phyloP scores from a whole-genome alignment of 306 rosid genomes.

The Vachellia collinsii region DNA sequence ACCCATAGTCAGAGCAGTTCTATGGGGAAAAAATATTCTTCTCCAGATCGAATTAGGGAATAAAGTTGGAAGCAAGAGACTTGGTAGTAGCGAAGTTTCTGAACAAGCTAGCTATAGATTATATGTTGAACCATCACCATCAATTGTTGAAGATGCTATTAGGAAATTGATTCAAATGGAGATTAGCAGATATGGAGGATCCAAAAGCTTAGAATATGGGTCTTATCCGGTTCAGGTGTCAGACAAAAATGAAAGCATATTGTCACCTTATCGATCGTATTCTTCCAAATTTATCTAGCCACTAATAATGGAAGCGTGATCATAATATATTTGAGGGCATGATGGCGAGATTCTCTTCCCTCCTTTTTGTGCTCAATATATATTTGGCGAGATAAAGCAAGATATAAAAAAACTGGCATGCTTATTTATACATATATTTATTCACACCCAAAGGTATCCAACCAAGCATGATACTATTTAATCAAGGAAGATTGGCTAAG shows the following conservation, averaged over 20 bases:
- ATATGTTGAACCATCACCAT: not conserved
- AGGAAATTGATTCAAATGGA: not conserved
- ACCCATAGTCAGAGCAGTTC: conserved; percentile 9
- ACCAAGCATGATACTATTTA: not conserved
- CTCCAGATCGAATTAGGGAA: not conserved
- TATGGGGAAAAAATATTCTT: not conserved
- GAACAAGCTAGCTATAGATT: not conserved
- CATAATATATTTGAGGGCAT: conserved; percentile 28
- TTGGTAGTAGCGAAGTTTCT: not conserved
- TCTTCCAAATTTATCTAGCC: conserved; percentile 17
- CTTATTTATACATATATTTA: not conserved
- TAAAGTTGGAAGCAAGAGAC: not conserved
- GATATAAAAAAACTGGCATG: not conserved
- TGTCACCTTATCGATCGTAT: not conserved
- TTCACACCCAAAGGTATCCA: not conserved
- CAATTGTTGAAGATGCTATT: not conserved
- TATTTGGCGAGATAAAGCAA: conserved; percentile 26
- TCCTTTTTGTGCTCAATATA: not conserved
- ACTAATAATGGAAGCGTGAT: conserved; percentile 32
- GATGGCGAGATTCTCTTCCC: conserved; percentile 20
- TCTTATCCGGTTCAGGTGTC: not conserved
- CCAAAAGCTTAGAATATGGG: conserved; percentile 3
- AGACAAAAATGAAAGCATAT: not conserved
- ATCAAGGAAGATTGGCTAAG: not conserved
- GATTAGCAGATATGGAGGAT: conserved; percentile 2